Percentiles rank a stretch among this genome's conserved stretches.
Evolutionary conservation across 2,329 filamentous ascomycete species (phyloP).

Genomic region (Ceratocystiopsis sp.): DNA sequence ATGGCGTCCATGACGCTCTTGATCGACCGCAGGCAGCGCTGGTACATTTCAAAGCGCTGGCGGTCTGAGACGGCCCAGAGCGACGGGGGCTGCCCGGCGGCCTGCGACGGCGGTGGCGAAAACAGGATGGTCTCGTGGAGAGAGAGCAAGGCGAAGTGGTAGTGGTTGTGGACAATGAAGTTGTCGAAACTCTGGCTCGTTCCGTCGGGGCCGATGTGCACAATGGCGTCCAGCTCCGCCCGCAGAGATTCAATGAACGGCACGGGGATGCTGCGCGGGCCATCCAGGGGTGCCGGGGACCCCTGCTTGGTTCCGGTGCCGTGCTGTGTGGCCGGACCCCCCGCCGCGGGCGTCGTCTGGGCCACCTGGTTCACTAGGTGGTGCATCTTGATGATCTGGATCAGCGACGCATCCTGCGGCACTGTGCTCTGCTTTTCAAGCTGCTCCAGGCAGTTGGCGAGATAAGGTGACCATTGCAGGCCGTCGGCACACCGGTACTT

Average conservation of each 20-base stretch:
- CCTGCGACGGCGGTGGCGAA: no score
- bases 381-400: slow-evolving; percentile 22
- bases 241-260: slow-evolving; percentile 1
- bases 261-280: not conserved
- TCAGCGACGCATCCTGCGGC: slow-evolving; percentile 31
- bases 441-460: slow-evolving; percentile 36
- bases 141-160: slow-evolving; percentile 4
- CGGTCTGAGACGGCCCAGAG: slow-evolving; percentile 1
- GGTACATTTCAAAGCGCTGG: slow-evolving; percentile 3
- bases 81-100: not conserved
- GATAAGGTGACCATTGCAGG: slow-evolving; percentile 38
- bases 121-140: slow-evolving; percentile 5
- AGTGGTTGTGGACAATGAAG: slow-evolving; percentile 2
- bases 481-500: slow-evolving; percentile 28
- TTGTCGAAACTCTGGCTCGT: not conserved
- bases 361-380: slow-evolving; percentile 19
- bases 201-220: no score
- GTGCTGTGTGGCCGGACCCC: not conserved
- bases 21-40: slow-evolving; percentile 6
- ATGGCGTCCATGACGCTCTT: slow-evolving; percentile 6
- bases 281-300: not conserved
- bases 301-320: not conserved
- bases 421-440: slow-evolving; percentile 28
- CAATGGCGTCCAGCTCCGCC: not conserved
- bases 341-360: no score